Evolutionary conservation across 768 basidiomycete genomes (phyloP).

Genomic region (Auricularia cornea): DNA sequence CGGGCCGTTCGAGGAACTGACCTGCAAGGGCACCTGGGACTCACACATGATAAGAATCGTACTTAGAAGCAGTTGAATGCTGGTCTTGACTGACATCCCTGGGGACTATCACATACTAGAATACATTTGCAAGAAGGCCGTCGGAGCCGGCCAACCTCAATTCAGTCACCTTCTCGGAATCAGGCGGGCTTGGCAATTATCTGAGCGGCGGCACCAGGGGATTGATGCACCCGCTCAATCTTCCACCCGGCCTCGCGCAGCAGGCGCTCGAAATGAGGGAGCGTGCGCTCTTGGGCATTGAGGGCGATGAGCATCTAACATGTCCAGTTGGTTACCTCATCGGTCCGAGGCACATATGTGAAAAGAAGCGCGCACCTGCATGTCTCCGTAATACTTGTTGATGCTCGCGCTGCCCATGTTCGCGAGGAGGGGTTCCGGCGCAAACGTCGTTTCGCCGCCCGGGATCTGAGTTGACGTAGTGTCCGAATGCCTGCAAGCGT

Average conservation of each 20-base stretch:
- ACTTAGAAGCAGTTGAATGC: too few relatives aligned
- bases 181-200: not conserved
- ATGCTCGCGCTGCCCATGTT: conserved; percentile 14
- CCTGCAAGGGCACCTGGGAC: too few relatives aligned
- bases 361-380: not conserved
- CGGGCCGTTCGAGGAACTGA: too few relatives aligned
- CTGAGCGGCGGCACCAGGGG: not conserved
- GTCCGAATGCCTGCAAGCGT: conserved; percentile 3
- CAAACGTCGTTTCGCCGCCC: not conserved
- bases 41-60: too few relatives aligned
- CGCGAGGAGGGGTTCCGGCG: conserved; percentile 16
- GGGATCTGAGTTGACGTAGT: not conserved
- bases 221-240: not conserved
- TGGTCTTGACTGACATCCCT: too few relatives aligned
- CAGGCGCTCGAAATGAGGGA: not conserved
- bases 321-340: too few relatives aligned
- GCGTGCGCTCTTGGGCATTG: conserved; percentile 3
- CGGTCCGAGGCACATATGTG: too few relatives aligned
- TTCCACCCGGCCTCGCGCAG: conserved; percentile 3
- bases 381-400: conserved; percentile 11
- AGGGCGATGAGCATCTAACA: conserved; percentile 4
- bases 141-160: too few relatives aligned
- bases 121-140: too few relatives aligned
- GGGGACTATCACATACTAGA: too few relatives aligned
- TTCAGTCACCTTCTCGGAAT: too few relatives aligned